Base-by-base conservation (phyloP, 1,284 basidiomycete species). In the Kalmanozyma brasiliensis region DNA sequence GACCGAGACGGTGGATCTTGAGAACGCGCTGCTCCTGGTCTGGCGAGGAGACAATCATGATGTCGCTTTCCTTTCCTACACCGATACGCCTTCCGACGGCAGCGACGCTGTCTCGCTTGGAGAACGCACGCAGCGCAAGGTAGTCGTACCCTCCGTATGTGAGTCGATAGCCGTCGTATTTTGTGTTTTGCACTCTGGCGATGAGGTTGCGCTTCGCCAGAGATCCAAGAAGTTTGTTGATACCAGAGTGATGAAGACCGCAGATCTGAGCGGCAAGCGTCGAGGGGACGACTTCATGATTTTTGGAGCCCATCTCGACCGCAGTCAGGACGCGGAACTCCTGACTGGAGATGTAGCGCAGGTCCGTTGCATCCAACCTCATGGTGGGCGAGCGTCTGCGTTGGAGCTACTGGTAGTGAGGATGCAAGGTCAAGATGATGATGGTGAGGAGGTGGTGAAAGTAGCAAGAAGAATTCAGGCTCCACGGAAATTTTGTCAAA, bases 81-180 rank as follows among this genome's bases (percentile, higher is more conserved):
- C 95, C 95, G 75, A 98, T 95, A 84, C 96, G 93, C 81, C 96
- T 95, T 13, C 95, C 96, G 30, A 99, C 92, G 8, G 73, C 76
- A 22, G 72, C 63, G 6, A 81, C 37, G 14, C 48, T 58, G 26
- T 77, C 74, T 11, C 77, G 69, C 82, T 94, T 94, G 2, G 91
- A 93, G 79, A 98, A 86, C 1, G 95, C 91, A 37, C 93, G 88
- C 84, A 98, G 91, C 10, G 96, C 93, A 20, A 99, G 87, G 82
- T 90, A 98, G 78, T 98, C 95, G 69, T 97, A 94, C 3, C 95
- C 95, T 41, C 96, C 95, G 80, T 98, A 99, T 1, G 96, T 98
- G 61, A 99, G 83, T 49, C 95, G 88, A 82, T 96, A 98, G 8
- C 95, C 96, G 76, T 99, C 95, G 83, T 99, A 98, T 85, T 91